Evolutionary conservation across 805 yeast species (phyloP).

Genomic region (Saturnispora sanitii): DNA sequence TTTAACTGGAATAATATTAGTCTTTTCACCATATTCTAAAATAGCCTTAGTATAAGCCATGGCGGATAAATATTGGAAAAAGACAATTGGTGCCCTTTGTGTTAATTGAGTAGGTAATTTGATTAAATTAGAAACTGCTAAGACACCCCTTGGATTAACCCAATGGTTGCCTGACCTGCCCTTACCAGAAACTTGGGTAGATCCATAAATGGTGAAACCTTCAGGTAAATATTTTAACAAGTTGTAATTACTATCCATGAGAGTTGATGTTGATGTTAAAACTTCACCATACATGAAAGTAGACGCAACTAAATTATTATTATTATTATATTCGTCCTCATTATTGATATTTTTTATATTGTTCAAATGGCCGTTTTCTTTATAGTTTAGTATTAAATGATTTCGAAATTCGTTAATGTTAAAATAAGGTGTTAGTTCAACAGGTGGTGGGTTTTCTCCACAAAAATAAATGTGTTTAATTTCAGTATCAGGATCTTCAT

Average conservation of each 20-base stretch:
- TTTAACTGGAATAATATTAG: constrained; percentile 64
- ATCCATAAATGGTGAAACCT: constrained; percentile 63
- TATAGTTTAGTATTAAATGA: constrained; percentile 29
- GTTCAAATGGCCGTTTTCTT: constrained; percentile 13
- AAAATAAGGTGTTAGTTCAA: constrained; percentile 61
- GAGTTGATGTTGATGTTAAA: constrained; percentile 74
- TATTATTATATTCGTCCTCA: constrained; percentile 11
- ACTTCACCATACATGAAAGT: constrained; percentile 74
- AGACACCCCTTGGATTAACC: constrained; percentile 90
- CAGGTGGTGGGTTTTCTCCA: constrained; percentile 33
- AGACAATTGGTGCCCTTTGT: constrained; percentile 51
- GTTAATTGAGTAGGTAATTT: constrained; percentile 40
- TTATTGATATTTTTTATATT: constrained; percentile 24
- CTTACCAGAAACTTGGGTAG: constrained; percentile 80
- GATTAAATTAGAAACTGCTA: constrained; percentile 69
- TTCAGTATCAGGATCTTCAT: constrained; percentile 46
- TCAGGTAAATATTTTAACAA: constrained; percentile 53
- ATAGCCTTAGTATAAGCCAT: constrained; percentile 78
- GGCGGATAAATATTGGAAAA: constrained; percentile 77
- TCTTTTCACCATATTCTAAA: constrained; percentile 39
- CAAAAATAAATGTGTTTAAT: constrained; percentile 47
- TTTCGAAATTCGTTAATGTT: constrained; percentile 48
- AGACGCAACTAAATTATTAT: constrained; percentile 44
- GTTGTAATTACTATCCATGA: constrained; percentile 63
- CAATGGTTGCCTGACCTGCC: constrained; percentile 94